phyloP scores from a whole-genome alignment of 345 rosid genomes.

The Eucalyptus marginata region DNA sequence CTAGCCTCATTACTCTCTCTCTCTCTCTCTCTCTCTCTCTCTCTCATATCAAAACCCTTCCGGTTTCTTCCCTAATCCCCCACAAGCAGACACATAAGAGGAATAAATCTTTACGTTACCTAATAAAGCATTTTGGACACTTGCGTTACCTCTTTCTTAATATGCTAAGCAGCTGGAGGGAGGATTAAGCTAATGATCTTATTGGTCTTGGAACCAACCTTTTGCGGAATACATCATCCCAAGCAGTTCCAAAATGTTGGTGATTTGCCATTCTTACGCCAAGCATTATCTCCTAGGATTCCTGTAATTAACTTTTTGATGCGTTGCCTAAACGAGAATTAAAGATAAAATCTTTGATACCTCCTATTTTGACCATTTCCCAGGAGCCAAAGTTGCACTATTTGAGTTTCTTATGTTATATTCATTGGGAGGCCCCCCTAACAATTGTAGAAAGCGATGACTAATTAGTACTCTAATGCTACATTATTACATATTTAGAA shows the following conservation, averaged over 20 bases:
- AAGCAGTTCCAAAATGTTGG: not conserved
- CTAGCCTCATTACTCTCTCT: not conserved
- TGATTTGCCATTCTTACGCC: not conserved
- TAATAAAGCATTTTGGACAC: constrained; percentile 19
- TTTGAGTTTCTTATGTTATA: not conserved
- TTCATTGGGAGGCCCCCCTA: not conserved
- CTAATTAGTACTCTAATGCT: not conserved
- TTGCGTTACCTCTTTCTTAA: constrained; percentile 5
- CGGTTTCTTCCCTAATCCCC: not conserved
- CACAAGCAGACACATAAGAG: constrained; percentile 3
- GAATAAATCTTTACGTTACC: constrained; percentile 13
- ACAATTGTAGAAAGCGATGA: not conserved
- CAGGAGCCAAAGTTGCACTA: not conserved
- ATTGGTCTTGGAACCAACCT: not conserved
- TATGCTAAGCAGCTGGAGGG: constrained; percentile 32
- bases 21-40: not conserved
- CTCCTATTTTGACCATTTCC: not conserved
- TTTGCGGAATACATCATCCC: constrained; percentile 6
- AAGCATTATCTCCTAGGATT: constrained; percentile 11
- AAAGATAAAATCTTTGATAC: not conserved
- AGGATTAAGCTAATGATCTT: not conserved
- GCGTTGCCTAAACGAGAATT: constrained; percentile 4
- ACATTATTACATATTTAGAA: not conserved
- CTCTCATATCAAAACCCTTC: not conserved
- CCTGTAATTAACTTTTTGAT: not conserved